Conservation (phyloP, 305 asterid genomes). For the Solanum hybrid region DNA sequence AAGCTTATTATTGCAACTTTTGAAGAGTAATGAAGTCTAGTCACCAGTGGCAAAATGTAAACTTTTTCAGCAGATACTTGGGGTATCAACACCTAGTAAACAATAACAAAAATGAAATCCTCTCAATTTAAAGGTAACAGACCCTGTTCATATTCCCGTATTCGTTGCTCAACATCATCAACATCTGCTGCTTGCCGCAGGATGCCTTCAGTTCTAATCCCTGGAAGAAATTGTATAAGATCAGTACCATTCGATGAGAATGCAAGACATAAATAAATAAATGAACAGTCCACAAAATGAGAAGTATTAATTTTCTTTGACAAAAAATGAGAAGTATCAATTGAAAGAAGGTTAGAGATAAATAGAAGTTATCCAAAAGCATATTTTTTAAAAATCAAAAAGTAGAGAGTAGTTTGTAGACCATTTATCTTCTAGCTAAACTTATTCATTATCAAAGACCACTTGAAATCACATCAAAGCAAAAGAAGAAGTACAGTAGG, state of each 20-base stretch:
- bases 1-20: neutral
- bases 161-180: constrained; percentile 87
- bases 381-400: neutral
- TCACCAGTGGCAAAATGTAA: neutral
- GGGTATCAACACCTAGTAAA: neutral
- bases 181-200: constrained; percentile 99
- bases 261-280: neutral
- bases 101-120: neutral
- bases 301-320: neutral
- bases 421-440: neutral
- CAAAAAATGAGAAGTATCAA: neutral
- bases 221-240: constrained; percentile 33
- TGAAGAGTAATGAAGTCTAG: neutral
- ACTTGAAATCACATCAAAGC: neutral
- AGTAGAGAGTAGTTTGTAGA: neutral
- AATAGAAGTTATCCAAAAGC: neutral
- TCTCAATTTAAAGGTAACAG: constrained; percentile 11
- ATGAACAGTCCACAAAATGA: neutral
- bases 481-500: neutral
- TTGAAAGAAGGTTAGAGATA: neutral
- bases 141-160: constrained; percentile 95
- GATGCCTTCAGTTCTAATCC: constrained; percentile 86
- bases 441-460: neutral
- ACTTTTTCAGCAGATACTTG: neutral
- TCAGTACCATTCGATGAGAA: constrained; percentile 17